Conservation (phyloP, 164 flowering plant genomes). For the Umbellularia californica region DNA sequence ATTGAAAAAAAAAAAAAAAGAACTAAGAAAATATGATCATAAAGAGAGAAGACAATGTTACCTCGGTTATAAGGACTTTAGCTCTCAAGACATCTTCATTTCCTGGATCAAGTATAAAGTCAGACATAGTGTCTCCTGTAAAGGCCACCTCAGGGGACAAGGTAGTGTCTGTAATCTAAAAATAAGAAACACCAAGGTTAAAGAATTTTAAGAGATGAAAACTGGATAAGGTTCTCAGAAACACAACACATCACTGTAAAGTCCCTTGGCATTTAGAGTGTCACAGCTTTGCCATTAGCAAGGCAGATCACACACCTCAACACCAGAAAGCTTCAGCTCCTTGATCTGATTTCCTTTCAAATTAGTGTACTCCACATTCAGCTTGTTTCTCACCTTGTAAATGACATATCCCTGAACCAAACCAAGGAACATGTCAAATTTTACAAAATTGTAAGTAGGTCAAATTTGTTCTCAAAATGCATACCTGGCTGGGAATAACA, state of each 20-base stretch:
- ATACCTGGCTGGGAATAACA: conserved; percentile 97
- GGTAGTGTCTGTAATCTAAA: conserved; percentile 79
- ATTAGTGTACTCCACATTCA: conserved; percentile 79
- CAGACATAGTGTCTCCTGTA: conserved; percentile 92
- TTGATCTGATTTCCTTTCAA: conserved; percentile 84
- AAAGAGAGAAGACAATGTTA: conserved; percentile 12
- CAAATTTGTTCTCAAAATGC: neutral
- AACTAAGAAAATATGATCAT: too few species aligned
- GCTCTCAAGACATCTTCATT: conserved; percentile 95
- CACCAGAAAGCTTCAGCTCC: conserved; percentile 85
- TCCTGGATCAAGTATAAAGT: conserved; percentile 79
- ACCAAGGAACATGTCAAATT: conserved; percentile 4
- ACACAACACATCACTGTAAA: neutral
- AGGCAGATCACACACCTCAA: conserved; percentile 52
- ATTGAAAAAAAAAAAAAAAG: too few species aligned
- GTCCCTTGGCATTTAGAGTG: neutral
- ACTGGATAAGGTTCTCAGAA: neutral
- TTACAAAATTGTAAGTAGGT: neutral
- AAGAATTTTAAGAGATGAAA: neutral
- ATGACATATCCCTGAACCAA: conserved; percentile 78
- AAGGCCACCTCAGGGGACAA: conserved; percentile 96
- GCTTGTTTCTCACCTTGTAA: conserved; percentile 76
- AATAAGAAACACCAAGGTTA: conserved; percentile 1
- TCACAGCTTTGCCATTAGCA: neutral
- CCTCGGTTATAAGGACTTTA: conserved; percentile 95